Percentiles rank a stretch among this genome's conserved stretches.
Conservation (phyloP, 345 rosid genomes). For the Gossypium mustelinum region DNA sequence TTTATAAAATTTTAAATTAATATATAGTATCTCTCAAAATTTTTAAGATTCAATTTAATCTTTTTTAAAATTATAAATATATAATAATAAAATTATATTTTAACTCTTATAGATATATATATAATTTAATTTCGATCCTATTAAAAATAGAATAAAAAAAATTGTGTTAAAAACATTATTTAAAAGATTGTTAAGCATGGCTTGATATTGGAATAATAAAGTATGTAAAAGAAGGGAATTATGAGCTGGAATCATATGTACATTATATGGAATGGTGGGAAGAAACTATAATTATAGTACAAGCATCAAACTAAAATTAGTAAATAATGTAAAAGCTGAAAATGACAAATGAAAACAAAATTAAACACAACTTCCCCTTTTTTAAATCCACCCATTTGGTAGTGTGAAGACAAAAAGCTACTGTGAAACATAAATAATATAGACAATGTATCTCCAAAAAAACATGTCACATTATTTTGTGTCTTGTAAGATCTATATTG, state of each 20-base stretch:
- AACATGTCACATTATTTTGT: constrained; percentile 9
- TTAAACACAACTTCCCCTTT: constrained; percentile 5
- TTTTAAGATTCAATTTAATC: too few species aligned
- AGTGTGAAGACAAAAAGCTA: constrained; percentile 19
- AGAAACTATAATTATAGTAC: not conserved
- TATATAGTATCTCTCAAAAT: rapidly evolving
- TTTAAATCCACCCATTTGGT: not conserved
- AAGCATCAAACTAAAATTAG: not conserved
- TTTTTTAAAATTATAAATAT: too few species aligned
- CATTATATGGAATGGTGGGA: too few species aligned
- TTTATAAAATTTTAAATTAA: too few species aligned
- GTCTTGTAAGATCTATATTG: not conserved
- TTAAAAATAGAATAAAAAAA: too few species aligned
- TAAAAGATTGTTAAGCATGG: not conserved
- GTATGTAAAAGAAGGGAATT: not conserved
- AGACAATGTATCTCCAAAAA: constrained; percentile 18
- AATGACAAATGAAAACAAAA: constrained; percentile 20
- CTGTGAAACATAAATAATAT: constrained; percentile 5
- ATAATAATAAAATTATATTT: too few species aligned
- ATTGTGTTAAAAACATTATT: too few species aligned
- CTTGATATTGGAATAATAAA: not conserved
- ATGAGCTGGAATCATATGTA: constrained; percentile 20
- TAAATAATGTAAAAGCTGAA: constrained; percentile 17
- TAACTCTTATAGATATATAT: too few species aligned
- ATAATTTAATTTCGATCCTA: too few species aligned